Conservation (phyloP, 2,329 filamentous ascomycete genomes). For the Pseudocercospora musae region DNA sequence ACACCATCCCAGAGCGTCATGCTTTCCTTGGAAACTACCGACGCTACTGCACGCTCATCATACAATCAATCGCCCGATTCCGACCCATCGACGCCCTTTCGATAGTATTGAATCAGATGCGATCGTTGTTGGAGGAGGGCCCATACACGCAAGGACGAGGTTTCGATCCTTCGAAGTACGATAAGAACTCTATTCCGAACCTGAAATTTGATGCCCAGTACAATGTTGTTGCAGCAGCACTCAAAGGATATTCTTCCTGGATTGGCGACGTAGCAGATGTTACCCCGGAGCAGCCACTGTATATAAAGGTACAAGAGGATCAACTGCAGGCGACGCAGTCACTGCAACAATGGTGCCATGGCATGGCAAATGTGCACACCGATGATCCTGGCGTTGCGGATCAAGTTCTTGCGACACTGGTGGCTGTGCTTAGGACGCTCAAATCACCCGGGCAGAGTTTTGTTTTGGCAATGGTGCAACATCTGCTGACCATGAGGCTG, state of each 20-base stretch:
- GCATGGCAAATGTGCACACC: conserved; percentile 66
- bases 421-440: conserved; percentile 31
- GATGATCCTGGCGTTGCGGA: conserved; percentile 47
- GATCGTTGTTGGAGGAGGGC: conserved; percentile 64
- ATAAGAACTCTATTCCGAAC: conserved; percentile 67
- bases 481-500: conserved; percentile 83
- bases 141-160: conserved; percentile 68
- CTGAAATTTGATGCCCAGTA: conserved; percentile 85
- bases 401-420: conserved; percentile 31
- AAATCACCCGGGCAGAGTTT: conserved; percentile 47
- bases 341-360: conserved; percentile 64
- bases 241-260: conserved; percentile 89
- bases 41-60: conserved; percentile 80
- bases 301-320: conserved; percentile 56
- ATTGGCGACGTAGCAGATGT: conserved; percentile 41
- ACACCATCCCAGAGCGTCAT: conserved; percentile 89
- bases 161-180: conserved; percentile 54
- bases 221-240: conserved; percentile 79
- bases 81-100: conserved; percentile 80
- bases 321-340: conserved; percentile 49
- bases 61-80: conserved; percentile 79
- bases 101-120: conserved; percentile 79
- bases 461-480: conserved; percentile 84
- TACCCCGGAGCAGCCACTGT: conserved; percentile 45
- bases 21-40: conserved; percentile 95